Base-by-base conservation (phyloP, 495 filamentous ascomycete genomes). In the Podospora pseudopauciseta region DNA sequence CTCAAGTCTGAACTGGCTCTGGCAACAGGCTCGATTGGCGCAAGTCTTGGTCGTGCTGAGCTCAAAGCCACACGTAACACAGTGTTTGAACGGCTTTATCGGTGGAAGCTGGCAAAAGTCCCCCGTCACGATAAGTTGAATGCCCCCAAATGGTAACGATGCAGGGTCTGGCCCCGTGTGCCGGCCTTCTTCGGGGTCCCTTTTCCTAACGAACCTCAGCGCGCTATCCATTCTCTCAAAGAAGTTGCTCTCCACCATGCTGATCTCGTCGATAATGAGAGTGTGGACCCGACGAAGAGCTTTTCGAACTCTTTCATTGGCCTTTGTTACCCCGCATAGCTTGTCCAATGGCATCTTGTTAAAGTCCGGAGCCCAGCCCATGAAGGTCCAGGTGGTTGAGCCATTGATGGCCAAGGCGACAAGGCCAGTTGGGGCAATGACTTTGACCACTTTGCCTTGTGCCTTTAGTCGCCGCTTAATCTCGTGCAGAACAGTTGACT, bases 91-190 rank as follows among this genome's bases (percentile, higher is more conserved):
- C 5, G 39, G 49, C 27, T 90, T 92, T 13, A 99, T 93, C 0
- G 94, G 94, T 0, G 95, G 93, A 18, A 99, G 77, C 74, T 99
- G 95, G 76, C 96, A 97, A 76, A 97, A 99, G 77, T 99, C 95
- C 0, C 95, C 95, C 0, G 94, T 97, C 28, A 97, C 90, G 32
- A 99, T 86, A 39, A 99, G 83, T 73, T 97, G 94, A 56, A 96
- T 93, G 1, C 94, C 94, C 32, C 95, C 95, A 77, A 97, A 99
- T 0, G 94, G 86, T 79, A 58, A 49, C 7, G 9, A 5, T 13
- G 6, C 30, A 5, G 30, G 30, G 7, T 32, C 30, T 32, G 7
- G 4, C 7, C 30, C 30, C 3, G 5, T 18, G 54, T 4, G 54
- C 54, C 4, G 19, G 6, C 0, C 11, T 15, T 56, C 19, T 18